A percentile compares a stretch with the other conserved stretches of the same genome.
These are phyloP conservation scores for Xylaria polymorpha DNA, from an alignment of 2,329 filamentous ascomycete genomes.

Conservation along the genomic window DNA sequence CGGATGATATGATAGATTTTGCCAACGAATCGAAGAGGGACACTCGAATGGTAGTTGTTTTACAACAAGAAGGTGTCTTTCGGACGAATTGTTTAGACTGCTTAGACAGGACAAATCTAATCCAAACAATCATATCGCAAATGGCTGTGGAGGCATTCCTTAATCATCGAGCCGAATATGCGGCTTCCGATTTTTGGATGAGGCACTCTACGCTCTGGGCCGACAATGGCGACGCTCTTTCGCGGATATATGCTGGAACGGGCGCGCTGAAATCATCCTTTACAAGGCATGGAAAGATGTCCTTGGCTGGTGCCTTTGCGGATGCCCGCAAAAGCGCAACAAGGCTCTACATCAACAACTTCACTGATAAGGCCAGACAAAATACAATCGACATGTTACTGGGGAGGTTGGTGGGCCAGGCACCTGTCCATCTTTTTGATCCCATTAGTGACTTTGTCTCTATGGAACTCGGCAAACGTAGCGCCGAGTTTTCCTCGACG, in stretches of 20 bases:
- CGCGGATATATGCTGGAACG: conserved; percentile 95
- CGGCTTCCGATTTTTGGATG: conserved; percentile 87
- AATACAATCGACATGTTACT: conserved; percentile 95
- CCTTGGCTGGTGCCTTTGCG: conserved; percentile 89
- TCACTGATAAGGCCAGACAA: conserved; percentile 90
- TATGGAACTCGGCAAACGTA: conserved; percentile 75
- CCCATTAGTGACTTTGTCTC: conserved; percentile 93
- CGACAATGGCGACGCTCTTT: conserved; percentile 94
- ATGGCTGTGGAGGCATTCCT: conserved; percentile 92
- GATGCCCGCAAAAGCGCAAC: conserved; percentile 95
- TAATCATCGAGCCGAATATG: conserved; percentile 74
- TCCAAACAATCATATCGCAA: conserved; percentile 94
- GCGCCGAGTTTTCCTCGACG: conserved; percentile 78
- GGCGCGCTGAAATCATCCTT: conserved; percentile 96
- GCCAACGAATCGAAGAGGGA: conserved; percentile 52
- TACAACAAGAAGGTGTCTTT: conserved; percentile 96
- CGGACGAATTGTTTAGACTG: conserved; percentile 97
- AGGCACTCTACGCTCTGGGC: conserved; percentile 95
- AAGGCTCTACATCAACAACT: conserved; percentile 96
- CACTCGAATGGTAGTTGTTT: conserved; percentile 70
- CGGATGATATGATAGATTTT: conserved; percentile 63
- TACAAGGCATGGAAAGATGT: conserved; percentile 95
- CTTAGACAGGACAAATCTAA: conserved; percentile 92
- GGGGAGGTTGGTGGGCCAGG: conserved; percentile 84
- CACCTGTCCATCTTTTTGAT: conserved; percentile 87